Evolutionary conservation across 2,329 filamentous ascomycete species (phyloP), one percentile per base, ranked within the genome.

Genomic region (Ambrosiella beaveri): DNA sequence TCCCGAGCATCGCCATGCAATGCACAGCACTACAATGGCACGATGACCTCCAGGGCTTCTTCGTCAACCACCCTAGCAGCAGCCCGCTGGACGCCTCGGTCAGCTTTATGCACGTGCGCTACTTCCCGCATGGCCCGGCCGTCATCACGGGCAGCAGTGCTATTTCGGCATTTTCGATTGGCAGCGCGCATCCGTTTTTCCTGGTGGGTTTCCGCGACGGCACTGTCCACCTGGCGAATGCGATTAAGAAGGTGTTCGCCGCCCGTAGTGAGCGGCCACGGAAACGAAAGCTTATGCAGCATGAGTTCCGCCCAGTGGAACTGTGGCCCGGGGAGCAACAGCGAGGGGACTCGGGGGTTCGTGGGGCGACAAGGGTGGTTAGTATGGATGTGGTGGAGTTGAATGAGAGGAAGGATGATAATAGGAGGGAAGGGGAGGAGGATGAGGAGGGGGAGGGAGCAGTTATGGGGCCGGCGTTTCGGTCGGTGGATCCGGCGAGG

Each of bases 41-140:
- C 65, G 75, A 80, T 61, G 73, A 78, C 61, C 67, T 81, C 50
- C 71, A 77, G 57, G 78, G 77, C 5, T 81, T 76, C 66, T 72
- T 76, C 59, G 72, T 73, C 37, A 66, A 74, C 19, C 75, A 75
- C 64, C 76, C 78, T 1, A 76, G 75, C 0, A 73, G 75, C 2
- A 76, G 74, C 60, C 73, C 77, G 13, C 70, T 75, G 15, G 79
- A 75, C 63, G 75, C 74, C 1, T 73, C 74, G 37, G 65, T 81
- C 27, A 74, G 74, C 9, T 80, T 79, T 63, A 68, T 77, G 61
- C 74, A 78, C 64, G 68, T 74, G 53, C 71, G 74, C 4, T 74
- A 75, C 62, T 80, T 76, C 55, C 74, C 76, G 13, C 70, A 78
- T 57, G 72, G 73, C 12, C 75, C 77, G 36, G 73, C 76, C 59